Evolutionary conservation across 2,329 filamentous ascomycete genomes (phyloP).

Genomic region (Paramyrothecium roridum): DNA sequence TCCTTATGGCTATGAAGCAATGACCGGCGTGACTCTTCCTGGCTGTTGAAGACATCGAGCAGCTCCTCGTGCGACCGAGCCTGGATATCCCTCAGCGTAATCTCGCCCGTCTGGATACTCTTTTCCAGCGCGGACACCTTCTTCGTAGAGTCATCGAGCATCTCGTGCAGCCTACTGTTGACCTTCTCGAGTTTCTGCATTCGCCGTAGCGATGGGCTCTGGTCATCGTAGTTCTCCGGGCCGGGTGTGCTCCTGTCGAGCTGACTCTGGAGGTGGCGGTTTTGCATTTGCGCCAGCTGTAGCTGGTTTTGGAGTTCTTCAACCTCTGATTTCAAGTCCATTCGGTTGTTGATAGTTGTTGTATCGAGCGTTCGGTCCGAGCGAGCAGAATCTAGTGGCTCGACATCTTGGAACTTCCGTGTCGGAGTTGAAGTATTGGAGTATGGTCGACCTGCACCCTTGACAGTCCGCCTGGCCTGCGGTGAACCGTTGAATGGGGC

Average conservation of each 20-base stretch:
- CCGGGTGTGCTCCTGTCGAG: constrained; percentile 66
- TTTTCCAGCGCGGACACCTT: constrained; percentile 89
- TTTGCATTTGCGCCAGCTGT: constrained; percentile 92
- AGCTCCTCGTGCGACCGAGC: constrained; percentile 93
- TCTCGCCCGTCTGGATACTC: constrained; percentile 79
- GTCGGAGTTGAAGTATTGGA: constrained; percentile 78
- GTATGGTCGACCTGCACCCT: constrained; percentile 53
- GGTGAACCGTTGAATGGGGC: constrained; percentile 72
- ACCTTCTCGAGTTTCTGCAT: constrained; percentile 90
- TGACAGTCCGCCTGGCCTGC: constrained; percentile 60
- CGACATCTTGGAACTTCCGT: constrained; percentile 63
- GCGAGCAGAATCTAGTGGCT: constrained; percentile 68
- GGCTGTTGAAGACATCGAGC: constrained; percentile 85
- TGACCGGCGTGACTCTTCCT: constrained; percentile 82
- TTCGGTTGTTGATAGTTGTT: constrained; percentile 77
- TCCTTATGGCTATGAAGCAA: constrained; percentile 83
- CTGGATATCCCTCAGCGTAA: constrained; percentile 87
- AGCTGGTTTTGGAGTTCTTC: constrained; percentile 93
- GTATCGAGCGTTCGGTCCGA: constrained; percentile 84
- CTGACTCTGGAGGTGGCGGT: constrained; percentile 86
- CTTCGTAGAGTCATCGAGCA: constrained; percentile 89
- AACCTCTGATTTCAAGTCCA: constrained; percentile 86
- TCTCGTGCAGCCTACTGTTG: constrained; percentile 87
- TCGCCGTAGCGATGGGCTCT: constrained; percentile 75
- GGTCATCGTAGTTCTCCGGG: constrained; percentile 67